Evolutionary conservation across 1,139 yeast species (phyloP).

Genomic region (Eremothecium coryli): DNA sequence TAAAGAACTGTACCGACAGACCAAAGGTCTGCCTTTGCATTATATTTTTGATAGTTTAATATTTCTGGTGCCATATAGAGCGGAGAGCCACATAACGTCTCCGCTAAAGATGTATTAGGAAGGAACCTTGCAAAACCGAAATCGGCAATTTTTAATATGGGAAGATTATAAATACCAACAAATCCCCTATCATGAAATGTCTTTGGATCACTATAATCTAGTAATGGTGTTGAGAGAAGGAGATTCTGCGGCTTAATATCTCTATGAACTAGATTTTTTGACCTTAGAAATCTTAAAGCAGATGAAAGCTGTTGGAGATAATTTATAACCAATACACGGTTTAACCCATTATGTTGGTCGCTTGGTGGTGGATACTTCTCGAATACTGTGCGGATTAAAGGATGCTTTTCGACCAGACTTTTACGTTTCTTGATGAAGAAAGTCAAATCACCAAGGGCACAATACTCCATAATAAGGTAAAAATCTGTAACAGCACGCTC

Average conservation of each 20-base stretch:
- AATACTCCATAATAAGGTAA: constrained; percentile 93
- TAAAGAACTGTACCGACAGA: constrained; percentile 93
- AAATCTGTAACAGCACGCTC: constrained; percentile 71
- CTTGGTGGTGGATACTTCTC: constrained; percentile 75
- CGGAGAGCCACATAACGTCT: constrained; percentile 95
- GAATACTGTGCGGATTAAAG: constrained; percentile 65
- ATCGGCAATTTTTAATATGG: constrained; percentile 87
- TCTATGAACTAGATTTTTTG: constrained; percentile 79
- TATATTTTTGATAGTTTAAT: constrained; percentile 83
- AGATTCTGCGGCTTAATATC: constrained; percentile 93
- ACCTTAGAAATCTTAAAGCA: constrained; percentile 72
- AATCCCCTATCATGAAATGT: constrained; percentile 49
- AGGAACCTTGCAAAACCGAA: constrained; percentile 94
- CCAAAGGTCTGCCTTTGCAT: constrained; percentile 97
- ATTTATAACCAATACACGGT: constrained; percentile 69
- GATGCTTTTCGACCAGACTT: constrained; percentile 66
- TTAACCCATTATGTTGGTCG: constrained; percentile 64
- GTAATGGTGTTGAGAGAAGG: constrained; percentile 67
- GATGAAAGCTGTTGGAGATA: constrained; percentile 80
- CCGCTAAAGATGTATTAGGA: constrained; percentile 90
- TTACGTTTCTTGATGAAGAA: constrained; percentile 71
- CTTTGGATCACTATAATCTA: constrained; percentile 41
- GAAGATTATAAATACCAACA: constrained; percentile 80
- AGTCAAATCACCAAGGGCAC: constrained; percentile 88
- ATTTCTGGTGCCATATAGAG: constrained; percentile 98